Percentiles rank a stretch among this genome's conserved stretches.
These are phyloP conservation scores for Phytophthora citrophthora DNA, from an alignment of 352 stramenopile genomes.

Conservation along the genomic window DNA sequence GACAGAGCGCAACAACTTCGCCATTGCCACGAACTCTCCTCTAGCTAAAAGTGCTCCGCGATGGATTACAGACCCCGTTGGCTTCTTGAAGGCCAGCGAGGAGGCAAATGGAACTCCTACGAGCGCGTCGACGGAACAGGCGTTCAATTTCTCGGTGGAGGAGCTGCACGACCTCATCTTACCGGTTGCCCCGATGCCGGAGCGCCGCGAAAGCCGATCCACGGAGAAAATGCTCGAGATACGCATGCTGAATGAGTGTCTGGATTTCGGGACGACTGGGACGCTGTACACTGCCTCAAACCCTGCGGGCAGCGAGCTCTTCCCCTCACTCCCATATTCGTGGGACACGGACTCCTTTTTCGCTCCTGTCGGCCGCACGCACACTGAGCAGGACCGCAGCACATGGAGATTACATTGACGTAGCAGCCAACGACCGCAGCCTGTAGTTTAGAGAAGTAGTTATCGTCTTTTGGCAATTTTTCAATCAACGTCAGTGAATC, in stretches of 20 bases:
- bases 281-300: slow-evolving; percentile 20
- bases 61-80: slow-evolving; percentile 28
- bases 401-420: slow-evolving; percentile 31
- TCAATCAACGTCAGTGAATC: no score
- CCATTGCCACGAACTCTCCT: slow-evolving; percentile 1
- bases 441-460: slow-evolving; percentile 7
- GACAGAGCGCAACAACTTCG: background rate
- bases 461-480: no score
- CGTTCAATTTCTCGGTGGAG: slow-evolving; percentile 37
- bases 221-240: slow-evolving; percentile 42
- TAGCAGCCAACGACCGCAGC: slow-evolving; percentile 13
- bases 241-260: slow-evolving; percentile 42
- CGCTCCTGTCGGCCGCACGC: slow-evolving; percentile 19
- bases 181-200: slow-evolving; percentile 14
- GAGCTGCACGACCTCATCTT: slow-evolving; percentile 45
- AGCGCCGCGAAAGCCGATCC: slow-evolving; percentile 26
- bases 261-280: slow-evolving; percentile 29
- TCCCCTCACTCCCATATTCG: slow-evolving; percentile 21
- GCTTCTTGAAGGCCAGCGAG: slow-evolving; percentile 29
- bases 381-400: slow-evolving; percentile 30
- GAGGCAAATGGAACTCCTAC: slow-evolving; percentile 26
- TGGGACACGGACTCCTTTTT: slow-evolving; percentile 44
- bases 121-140: slow-evolving; percentile 31
- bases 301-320: slow-evolving; percentile 22
- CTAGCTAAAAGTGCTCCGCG: slow-evolving; percentile 13